Evolutionary conservation across 73 alveolate species (phyloP), one percentile per base, ranked within the genome.

Genomic region (Symbiodinium pilosum): DNA sequence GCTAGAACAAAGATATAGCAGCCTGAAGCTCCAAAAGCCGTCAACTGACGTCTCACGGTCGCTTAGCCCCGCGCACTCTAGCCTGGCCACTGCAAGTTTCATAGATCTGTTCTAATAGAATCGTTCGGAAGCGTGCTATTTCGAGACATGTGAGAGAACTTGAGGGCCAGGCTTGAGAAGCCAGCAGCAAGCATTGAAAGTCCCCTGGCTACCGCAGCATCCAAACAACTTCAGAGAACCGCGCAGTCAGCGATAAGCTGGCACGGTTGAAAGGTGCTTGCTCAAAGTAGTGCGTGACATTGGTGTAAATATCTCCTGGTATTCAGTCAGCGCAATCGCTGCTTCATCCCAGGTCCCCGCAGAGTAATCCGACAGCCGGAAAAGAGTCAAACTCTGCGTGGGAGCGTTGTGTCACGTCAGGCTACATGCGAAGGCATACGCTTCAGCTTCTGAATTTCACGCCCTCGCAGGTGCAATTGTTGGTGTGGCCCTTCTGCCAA

Each of bases 1-100:
- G 81, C 81, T 64, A 64, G 81, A 64, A 28, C 81, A 64, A 64
- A 64, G 81, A 64, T 20, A 64, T 64, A 20, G 81, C 81, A n/a
- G 81, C 81, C 81, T 64, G 81, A 64, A 64, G 41, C 81, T 64
- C 77, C n/a, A 24, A 64, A 64, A 64, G 77, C 38, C 24, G 39
- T 36, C 38, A 26, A 14, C 24, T 64, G 77, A 64, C 12, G 81
- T 64, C 81, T 64, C 81, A 64, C 81, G 81, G 39, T n/a, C 30
- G 3, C 39, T n/a, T 18, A 38, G 81, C 81, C 81, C 81, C 30
- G 81, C 9, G 81, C 59, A 6, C 59, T 47, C 21, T 47, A 14
- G 59, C n/a, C n/a, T n/a, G n/a, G n/a, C n/a, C n/a, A n/a, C n/a
- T n/a, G n/a, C n/a, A n/a, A n/a, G n/a, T n/a, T n/a, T n/a, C n/a